phyloP scores from a whole-genome alignment of 148 eudicot genomes.

The Polygonum maritimum region DNA sequence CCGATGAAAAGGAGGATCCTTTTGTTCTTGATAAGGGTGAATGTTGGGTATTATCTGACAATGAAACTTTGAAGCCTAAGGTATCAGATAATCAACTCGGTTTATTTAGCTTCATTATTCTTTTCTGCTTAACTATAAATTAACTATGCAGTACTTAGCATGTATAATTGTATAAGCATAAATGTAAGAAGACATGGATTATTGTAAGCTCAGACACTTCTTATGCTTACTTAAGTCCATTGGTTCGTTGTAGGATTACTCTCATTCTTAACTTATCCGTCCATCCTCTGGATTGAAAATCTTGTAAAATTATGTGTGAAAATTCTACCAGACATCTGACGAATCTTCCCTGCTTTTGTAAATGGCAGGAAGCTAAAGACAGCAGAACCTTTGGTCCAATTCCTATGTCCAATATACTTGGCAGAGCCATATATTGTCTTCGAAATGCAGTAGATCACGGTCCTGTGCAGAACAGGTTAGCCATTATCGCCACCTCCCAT shows the following conservation, averaged over 20 bases:
- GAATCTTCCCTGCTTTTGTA: conserved; percentile 1
- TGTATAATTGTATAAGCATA: neutral
- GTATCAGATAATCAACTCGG: conserved; percentile 18
- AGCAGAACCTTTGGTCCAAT: conserved; percentile 84
- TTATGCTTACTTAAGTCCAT: neutral
- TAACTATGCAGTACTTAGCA: neutral
- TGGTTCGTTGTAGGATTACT: neutral
- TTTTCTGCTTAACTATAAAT: neutral
- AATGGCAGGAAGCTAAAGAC: conserved; percentile 76
- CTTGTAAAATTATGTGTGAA: neutral
- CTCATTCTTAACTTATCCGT: neutral
- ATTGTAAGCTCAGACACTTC: neutral
- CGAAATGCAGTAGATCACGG: conserved; percentile 86
- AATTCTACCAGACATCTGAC: neutral
- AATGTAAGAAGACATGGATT: neutral
- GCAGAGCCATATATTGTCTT: conserved; percentile 79
- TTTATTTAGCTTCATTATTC: neutral
- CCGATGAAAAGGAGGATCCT: conserved; percentile 85
- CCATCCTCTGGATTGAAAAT: neutral
- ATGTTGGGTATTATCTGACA: conserved; percentile 93
- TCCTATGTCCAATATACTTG: conserved; percentile 60
- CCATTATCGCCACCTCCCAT: neutral
- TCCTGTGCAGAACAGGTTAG: conserved; percentile 82
- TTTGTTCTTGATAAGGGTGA: conserved; percentile 72
- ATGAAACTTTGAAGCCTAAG: conserved; percentile 68